Evolutionary conservation across 257 asterid species (phyloP).

Genomic region (Misopates orontium): DNA sequence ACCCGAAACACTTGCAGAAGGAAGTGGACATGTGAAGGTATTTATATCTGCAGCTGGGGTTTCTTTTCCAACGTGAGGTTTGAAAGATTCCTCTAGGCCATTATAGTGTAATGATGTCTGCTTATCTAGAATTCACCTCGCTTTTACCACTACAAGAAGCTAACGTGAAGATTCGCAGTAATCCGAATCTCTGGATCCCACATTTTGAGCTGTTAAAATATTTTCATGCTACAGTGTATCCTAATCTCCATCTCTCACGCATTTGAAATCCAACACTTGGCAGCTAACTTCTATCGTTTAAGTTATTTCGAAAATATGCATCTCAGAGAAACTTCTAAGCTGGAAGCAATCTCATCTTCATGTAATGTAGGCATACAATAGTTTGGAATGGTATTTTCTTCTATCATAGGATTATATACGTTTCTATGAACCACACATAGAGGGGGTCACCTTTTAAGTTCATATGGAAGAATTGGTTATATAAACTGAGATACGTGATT

Average conservation of each 20-base stretch:
- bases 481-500: neutral
- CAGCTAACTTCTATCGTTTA: constrained; percentile 19
- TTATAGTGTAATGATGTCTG: constrained; percentile 14
- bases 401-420: no score
- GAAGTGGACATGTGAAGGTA: constrained; percentile 36
- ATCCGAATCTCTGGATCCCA: constrained; percentile 38
- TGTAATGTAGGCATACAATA: no score
- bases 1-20: constrained; percentile 31
- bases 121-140: constrained; percentile 31
- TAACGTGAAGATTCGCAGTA: constrained; percentile 29
- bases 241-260: constrained; percentile 25
- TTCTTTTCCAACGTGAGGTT: constrained; percentile 16
- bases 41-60: constrained; percentile 47
- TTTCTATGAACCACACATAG: no score
- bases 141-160: constrained; percentile 17
- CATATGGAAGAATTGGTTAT: constrained; percentile 13
- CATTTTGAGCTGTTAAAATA: constrained; percentile 40
- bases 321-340: neutral
- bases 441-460: neutral
- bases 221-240: constrained; percentile 27
- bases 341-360: no score
- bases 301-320: constrained; percentile 7
- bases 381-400: no score
- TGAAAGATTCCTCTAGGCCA: constrained; percentile 39
- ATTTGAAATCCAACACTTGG: constrained; percentile 5